These are phyloP conservation scores for Aureobasidium uvarum DNA, from an alignment of 2,329 filamentous ascomycete species.

Conservation along the genomic window DNA sequence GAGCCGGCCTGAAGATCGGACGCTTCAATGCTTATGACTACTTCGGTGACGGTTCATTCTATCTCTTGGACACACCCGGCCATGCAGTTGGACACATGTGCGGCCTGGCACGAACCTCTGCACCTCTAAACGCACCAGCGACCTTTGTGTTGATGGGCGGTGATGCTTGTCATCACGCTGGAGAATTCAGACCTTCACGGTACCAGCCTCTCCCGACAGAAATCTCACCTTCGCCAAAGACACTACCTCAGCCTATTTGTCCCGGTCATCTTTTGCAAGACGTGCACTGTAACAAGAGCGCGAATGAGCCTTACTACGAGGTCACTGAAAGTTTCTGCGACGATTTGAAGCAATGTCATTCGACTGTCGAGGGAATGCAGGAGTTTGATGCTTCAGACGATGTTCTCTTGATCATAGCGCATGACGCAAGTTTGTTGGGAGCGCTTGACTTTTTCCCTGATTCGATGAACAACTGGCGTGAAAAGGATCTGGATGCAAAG, in stretches of 20 bases:
- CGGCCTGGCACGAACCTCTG: conserved; percentile 48
- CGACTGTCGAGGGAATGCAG: conserved; percentile 48
- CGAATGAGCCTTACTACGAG: conserved; percentile 41
- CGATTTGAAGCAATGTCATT: conserved; percentile 38
- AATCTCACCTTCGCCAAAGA: conserved; percentile 40
- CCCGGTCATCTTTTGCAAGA: conserved; percentile 45
- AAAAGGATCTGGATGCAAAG: conserved; percentile 49
- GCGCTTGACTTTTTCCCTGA: conserved; percentile 53
- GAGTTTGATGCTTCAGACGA: conserved; percentile 48
- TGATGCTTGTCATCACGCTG: conserved; percentile 49
- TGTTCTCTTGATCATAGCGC: conserved; percentile 50
- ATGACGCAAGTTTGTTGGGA: conserved; percentile 47
- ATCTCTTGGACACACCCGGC: conserved; percentile 55
- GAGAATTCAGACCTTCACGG: conserved; percentile 47
- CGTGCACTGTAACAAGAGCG: conserved; percentile 40
- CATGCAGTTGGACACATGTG: conserved; percentile 54
- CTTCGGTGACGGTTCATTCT: conserved; percentile 58
- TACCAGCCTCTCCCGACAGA: conserved; percentile 43
- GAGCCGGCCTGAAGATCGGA: conserved; percentile 44
- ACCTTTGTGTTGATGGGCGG: conserved; percentile 54
- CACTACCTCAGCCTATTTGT: conserved; percentile 36
- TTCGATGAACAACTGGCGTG: conserved; percentile 48
- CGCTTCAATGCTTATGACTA: conserved; percentile 53
- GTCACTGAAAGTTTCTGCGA: conserved; percentile 38
- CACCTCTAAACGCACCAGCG: conserved; percentile 31